Base-by-base conservation (phyloP, 2,329 filamentous ascomycete genomes). In the Venturia nashicola region DNA sequence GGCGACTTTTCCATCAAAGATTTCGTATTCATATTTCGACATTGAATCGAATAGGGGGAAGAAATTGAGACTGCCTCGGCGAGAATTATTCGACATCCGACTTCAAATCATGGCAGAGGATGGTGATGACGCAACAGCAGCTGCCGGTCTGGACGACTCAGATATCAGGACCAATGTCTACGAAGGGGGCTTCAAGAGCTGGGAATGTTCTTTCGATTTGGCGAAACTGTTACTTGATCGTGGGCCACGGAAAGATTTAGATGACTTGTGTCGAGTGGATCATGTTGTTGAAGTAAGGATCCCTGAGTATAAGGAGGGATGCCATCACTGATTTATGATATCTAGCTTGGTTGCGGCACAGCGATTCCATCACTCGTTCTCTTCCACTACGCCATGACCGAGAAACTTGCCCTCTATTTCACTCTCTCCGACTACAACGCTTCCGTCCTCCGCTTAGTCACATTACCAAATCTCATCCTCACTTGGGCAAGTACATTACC, bases 131-230 rank as follows among this genome's bases (percentile, higher is more conserved):
- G 71, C 72, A 0, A 78, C 67, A 63, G 76, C 79, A 44, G 71
- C 73, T 43, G 71, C 81, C 34, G 79, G 80, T 1, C 77, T 90
- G 43, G 86, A 84, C 46, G 80, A 82, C 66, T 85, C 89, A 67
- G 90, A 94, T 74, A 86, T 94, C 67, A 88, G 86, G 73, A 89
- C 88, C 64, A 89, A 89, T 61, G 83, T 93, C 65, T 94, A 94
- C 75, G 90, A 94, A 76, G 90, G 90, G 64, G 90, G 90, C 32
- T 91, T 93, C 78, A 94, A 94, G 78, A 92, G 88, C 70, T 94
- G 90, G 90, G 90, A 94, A 76, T 92, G 89, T 75, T 90, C 87
- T 65, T 80, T 91, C 62, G 90, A 94, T 72, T 79, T 94, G 20
- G 88, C 90, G 61, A 89, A 86, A 71, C 84, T 88, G 60, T 71